Percentiles rank a stretch among this genome's conserved stretches.
Conservation (phyloP, 805 yeast species). For the Cyberlindnera mycetangii region DNA sequence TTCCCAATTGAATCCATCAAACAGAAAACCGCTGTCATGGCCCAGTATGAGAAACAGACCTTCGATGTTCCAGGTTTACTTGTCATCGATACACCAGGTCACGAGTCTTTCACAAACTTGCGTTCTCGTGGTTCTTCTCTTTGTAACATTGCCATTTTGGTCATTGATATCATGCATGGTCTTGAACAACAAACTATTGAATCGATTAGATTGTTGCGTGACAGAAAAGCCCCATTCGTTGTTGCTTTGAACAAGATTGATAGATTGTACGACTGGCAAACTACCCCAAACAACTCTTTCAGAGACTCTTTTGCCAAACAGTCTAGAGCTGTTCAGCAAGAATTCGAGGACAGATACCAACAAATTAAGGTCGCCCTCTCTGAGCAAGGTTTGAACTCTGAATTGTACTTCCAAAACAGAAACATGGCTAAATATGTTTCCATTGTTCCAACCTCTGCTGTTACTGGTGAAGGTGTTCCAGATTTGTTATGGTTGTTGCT, state of each 20-base stretch:
- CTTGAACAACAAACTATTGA: conserved; percentile 97
- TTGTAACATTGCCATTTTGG: conserved; percentile 98
- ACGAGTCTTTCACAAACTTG: conserved; percentile 96
- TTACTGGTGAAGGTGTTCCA: conserved; percentile 99
- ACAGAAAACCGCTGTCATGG: conserved; percentile 90
- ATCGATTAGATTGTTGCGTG: conserved; percentile 87
- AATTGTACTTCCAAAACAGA: conserved; percentile 91
- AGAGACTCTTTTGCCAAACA: conserved; percentile 89
- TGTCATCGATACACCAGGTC: conserved; percentile 98
- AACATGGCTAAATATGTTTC: conserved; percentile 92
- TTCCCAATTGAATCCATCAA: conserved; percentile 95
- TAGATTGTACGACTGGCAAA: conserved; percentile 94
- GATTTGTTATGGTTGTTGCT: conserved; percentile 93
- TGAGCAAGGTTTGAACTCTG: conserved; percentile 98
- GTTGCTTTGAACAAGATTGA: conserved; percentile 98
- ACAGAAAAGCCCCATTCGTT: conserved; percentile 95
- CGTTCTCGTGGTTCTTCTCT: conserved; percentile 98
- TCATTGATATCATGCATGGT: conserved; percentile 98
- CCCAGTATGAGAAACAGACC: conserved; percentile 74
- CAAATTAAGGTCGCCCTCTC: conserved; percentile 87
- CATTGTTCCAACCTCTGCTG: conserved; percentile 97
- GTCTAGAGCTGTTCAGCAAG: conserved; percentile 80
- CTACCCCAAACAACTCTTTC: conserved; percentile 89
- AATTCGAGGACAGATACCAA: conserved; percentile 83
- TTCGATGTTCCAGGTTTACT: conserved; percentile 97